Base-by-base conservation (phyloP, 441 rosid genomes). In the Melastoma candidum region DNA sequence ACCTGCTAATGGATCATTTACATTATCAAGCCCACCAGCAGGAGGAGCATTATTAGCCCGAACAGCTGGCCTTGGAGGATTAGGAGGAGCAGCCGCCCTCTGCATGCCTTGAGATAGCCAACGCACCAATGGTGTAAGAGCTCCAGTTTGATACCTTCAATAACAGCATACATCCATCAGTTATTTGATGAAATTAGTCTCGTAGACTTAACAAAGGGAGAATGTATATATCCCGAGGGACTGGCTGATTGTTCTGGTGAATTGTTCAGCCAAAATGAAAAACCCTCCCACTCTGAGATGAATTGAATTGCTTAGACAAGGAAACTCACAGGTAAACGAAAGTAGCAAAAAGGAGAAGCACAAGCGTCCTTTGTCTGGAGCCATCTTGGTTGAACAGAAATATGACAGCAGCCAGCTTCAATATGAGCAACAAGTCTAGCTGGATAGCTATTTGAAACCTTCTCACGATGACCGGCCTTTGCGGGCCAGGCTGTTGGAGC, bases 361-460 rank as follows among this genome's bases (percentile, higher is more conserved):
- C 79, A 49, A 78, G 73, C 5, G 88, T 84, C 72, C 95, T 78
- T 71, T 82, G 90, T 65, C 95, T 85, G 1, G 98, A 93, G 58
- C 98, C 98, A 67, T 88, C 98, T 81, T 86, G 98, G 77, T 86
- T 86, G 83, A 93, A 82, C 79, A 93, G 51, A 76, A 84, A 92
- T 65, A 92, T 84, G 29, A 86, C 93, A 47, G 87, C 95, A 44
- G 83, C 95, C 63, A 93, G 86, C 85, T 88, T 93, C 47, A 93
- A 63, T 53, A 93, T 82, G 26, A 93, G 95, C 55, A 86, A 72
- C 64, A 86, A 74, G 70, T 93, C 98, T 9, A 93, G 82, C 79
- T 84, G 97, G 74, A 93, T 82, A 24, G 97, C 97, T 11, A 88
- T 79, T 60, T 84, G 88, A 70, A 93, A 86, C 70, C 98, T 86